phyloP scores from a whole-genome alignment of 169 alveolate genomes.

The Babesia caballi region DNA sequence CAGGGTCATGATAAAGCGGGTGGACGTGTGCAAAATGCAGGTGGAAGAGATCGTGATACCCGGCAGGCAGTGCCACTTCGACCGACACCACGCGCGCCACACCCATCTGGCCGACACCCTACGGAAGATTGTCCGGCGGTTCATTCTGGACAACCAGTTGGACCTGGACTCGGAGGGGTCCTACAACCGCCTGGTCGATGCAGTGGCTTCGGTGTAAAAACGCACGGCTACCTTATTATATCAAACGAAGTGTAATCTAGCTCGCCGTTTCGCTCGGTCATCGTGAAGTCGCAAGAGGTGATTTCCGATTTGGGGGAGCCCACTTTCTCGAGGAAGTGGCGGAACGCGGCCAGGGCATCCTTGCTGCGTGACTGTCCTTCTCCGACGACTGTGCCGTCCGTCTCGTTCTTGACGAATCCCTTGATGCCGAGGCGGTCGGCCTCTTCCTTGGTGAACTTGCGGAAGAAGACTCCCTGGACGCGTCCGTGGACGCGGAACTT shows the following conservation, averaged over 20 bases:
- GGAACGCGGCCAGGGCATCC: constrained; percentile 57
- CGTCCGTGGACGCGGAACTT: constrained; percentile 54
- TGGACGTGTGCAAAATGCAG: background rate
- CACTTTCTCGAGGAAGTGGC: constrained; percentile 59
- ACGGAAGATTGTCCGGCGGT: constrained; percentile 20
- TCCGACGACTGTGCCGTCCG: constrained; percentile 70
- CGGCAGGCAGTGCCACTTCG: background rate
- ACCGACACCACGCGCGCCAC: background rate
- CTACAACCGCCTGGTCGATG: constrained; percentile 24
- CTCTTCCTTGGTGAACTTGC: constrained; percentile 70
- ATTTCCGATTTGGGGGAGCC: constrained; percentile 76
- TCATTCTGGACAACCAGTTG: constrained; percentile 4
- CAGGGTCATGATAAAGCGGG: constrained; percentile 15
- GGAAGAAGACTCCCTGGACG: constrained; percentile 71
- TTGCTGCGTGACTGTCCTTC: constrained; percentile 59
- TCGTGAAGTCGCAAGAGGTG: constrained; percentile 62
- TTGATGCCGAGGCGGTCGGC: constrained; percentile 72
- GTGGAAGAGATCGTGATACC: constrained; percentile 3
- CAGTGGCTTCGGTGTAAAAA: background rate
- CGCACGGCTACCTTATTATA: constrained; percentile 5
- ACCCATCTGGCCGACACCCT: constrained; percentile 19
- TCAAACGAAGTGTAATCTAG: constrained; percentile 33
- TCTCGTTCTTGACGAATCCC: constrained; percentile 71
- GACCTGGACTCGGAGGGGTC: constrained; percentile 26
- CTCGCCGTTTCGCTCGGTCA: constrained; percentile 30